phyloP scores from a whole-genome alignment of 768 basidiomycete genomes.

The Pleurotus tuber-regium region DNA sequence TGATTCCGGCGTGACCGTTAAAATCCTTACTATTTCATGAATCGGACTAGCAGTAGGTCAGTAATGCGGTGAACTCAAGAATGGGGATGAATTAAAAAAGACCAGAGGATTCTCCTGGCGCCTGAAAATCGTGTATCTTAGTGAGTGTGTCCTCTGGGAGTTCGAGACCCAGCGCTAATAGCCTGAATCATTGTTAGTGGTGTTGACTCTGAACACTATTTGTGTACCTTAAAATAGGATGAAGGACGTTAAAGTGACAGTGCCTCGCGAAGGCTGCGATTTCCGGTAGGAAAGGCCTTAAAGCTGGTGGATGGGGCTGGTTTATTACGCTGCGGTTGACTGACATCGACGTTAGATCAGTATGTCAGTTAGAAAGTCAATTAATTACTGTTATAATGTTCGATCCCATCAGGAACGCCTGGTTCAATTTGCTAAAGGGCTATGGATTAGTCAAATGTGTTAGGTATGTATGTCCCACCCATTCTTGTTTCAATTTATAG shows the following conservation, averaged over 20 bases:
- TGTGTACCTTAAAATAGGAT: conserved; percentile 42
- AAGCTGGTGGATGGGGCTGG: conserved; percentile 43
- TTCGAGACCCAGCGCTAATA: conserved; percentile 50
- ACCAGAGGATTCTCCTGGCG: conserved; percentile 42
- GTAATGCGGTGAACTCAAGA: background rate
- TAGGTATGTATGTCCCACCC: conserved; percentile 26
- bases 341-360: conserved; percentile 16
- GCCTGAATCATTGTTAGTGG: conserved; percentile 22
- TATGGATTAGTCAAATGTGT: background rate
- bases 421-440: conserved; percentile 33
- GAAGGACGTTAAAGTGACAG: conserved; percentile 51
- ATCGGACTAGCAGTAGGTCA: conserved; percentile 41
- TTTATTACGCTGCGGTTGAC: conserved; percentile 50
- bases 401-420: conserved; percentile 43
- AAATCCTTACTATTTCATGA: conserved; percentile 47
- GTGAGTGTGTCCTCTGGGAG: conserved; percentile 52
- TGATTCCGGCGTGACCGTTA: background rate
- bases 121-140: conserved; percentile 43
- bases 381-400: conserved; percentile 39
- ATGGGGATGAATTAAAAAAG: background rate
- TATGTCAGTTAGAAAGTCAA: background rate
- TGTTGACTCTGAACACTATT: background rate
- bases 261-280: conserved; percentile 47
- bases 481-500: conserved; percentile 50
- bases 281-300: conserved; percentile 53